Percentiles rank a stretch among this genome's conserved stretches.
Conservation (phyloP, 2,329 filamentous ascomycete species). For the Sarocladium kiliense region DNA sequence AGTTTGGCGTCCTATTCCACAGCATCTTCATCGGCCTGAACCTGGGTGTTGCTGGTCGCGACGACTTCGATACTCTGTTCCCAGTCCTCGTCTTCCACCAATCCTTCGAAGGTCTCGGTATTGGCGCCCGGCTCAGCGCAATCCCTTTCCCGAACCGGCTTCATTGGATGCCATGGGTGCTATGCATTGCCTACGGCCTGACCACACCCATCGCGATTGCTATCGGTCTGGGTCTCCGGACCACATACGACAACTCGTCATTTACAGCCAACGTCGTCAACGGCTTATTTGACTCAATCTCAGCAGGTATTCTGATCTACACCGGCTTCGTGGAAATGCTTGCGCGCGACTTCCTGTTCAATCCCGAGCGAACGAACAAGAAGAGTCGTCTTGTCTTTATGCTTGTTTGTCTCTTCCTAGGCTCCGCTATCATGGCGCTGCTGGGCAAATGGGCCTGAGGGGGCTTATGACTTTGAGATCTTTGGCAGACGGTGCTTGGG, state of each 20-base stretch:
- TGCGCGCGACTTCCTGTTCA: constrained; percentile 92
- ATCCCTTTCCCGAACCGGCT: constrained; percentile 42
- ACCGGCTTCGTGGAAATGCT: constrained; percentile 83
- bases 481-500: too few relatives aligned
- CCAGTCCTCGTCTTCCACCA: constrained; percentile 60
- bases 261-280: constrained; percentile 58
- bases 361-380: constrained; percentile 62
- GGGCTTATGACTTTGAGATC: too few relatives aligned
- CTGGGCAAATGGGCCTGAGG: constrained; percentile 73
- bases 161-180: constrained; percentile 41
- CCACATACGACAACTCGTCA: constrained; percentile 21
- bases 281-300: constrained; percentile 78
- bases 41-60: constrained; percentile 48
- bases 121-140: constrained; percentile 53
- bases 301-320: constrained; percentile 81
- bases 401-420: constrained; percentile 56
- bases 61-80: constrained; percentile 53
- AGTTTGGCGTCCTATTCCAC: constrained; percentile 60
- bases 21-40: constrained; percentile 60
- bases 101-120: constrained; percentile 58
- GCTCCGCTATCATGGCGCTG: constrained; percentile 69
- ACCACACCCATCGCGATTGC: constrained; percentile 48
- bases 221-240: constrained; percentile 39
- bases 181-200: constrained; percentile 43
- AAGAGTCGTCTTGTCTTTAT: constrained; percentile 46